Conservation (phyloP, 805 yeast species). For the Kregervanrija delftensis region DNA sequence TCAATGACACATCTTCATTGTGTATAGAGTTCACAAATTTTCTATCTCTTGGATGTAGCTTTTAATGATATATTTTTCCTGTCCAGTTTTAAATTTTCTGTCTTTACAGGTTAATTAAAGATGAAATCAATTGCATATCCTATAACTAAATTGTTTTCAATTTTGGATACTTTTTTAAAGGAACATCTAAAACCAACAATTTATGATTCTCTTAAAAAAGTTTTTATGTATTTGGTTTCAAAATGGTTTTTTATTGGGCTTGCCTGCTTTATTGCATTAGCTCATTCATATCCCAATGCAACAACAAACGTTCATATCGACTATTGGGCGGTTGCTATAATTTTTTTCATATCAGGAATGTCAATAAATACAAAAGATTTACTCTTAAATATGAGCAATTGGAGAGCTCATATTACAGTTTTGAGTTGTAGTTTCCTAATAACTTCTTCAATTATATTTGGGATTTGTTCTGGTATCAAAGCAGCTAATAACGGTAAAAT, state of each 20-base stretch:
- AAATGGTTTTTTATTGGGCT: constrained; percentile 76
- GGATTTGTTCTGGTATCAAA: constrained; percentile 61
- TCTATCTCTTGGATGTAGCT: too few relatives aligned
- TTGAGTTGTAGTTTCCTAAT: constrained; percentile 62
- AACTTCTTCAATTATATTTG: constrained; percentile 45
- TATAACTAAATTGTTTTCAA: too few relatives aligned
- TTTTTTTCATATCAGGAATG: constrained; percentile 75
- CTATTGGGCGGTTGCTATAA: constrained; percentile 82
- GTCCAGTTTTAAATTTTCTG: too few relatives aligned
- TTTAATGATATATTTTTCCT: too few relatives aligned
- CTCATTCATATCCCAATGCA: constrained; percentile 71
- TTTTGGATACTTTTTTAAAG: too few relatives aligned
- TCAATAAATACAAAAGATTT: constrained; percentile 64
- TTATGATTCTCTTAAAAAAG: background rate
- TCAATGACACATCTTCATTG: too few relatives aligned
- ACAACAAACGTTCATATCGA: constrained; percentile 82
- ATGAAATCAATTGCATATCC: too few relatives aligned
- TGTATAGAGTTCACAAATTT: too few relatives aligned
- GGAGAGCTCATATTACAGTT: constrained; percentile 79
- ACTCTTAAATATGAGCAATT: constrained; percentile 55
- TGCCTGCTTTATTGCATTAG: constrained; percentile 67
- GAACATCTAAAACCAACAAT: background rate
- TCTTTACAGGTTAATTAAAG: too few relatives aligned
- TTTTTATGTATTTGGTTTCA: constrained; percentile 5
- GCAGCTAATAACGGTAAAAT: constrained; percentile 52